phyloP scores from a whole-genome alignment of 1,139 yeast genomes.

The Debaryomyces sp. region DNA sequence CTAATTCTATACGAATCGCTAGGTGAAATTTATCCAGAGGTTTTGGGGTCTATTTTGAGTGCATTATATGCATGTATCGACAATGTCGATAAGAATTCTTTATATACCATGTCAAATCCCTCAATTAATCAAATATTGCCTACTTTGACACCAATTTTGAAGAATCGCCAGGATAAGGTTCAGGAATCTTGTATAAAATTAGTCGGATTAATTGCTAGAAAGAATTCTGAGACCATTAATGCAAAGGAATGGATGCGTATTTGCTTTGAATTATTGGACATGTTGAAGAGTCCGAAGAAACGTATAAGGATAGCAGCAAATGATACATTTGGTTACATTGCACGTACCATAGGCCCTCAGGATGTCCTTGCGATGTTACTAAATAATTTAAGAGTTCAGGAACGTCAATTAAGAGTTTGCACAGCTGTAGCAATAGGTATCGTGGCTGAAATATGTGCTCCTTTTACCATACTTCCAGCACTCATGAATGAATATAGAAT shows the following conservation, averaged over 20 bases:
- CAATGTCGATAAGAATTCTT: constrained; percentile 44
- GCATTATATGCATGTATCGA: constrained; percentile 59
- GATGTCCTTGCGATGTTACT: constrained; percentile 86
- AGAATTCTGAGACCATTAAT: constrained; percentile 83
- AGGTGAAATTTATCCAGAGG: constrained; percentile 96
- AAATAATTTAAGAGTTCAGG: constrained; percentile 87
- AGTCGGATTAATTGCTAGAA: constrained; percentile 81
- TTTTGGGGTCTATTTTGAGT: constrained; percentile 78
- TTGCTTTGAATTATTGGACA: constrained; percentile 86
- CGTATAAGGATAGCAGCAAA: constrained; percentile 85
- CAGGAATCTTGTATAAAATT: constrained; percentile 82
- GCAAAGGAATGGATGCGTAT: constrained; percentile 99
- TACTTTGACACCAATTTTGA: constrained; percentile 85
- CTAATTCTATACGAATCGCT: constrained; percentile 84
- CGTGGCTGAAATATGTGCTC: constrained; percentile 91
- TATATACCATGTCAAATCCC: constrained; percentile 68
- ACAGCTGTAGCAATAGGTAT: constrained; percentile 98
- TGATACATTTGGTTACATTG: constrained; percentile 87
- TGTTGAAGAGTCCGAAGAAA: constrained; percentile 83
- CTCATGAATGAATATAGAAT: constrained; percentile 93
- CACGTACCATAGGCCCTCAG: constrained; percentile 94
- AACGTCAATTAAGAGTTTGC: constrained; percentile 93
- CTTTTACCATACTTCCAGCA: constrained; percentile 95
- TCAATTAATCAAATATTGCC: constrained; percentile 85
- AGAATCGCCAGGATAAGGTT: constrained; percentile 89